Conservation (phyloP, 75 land plant species). For the Pseudotsuga menziesii region DNA sequence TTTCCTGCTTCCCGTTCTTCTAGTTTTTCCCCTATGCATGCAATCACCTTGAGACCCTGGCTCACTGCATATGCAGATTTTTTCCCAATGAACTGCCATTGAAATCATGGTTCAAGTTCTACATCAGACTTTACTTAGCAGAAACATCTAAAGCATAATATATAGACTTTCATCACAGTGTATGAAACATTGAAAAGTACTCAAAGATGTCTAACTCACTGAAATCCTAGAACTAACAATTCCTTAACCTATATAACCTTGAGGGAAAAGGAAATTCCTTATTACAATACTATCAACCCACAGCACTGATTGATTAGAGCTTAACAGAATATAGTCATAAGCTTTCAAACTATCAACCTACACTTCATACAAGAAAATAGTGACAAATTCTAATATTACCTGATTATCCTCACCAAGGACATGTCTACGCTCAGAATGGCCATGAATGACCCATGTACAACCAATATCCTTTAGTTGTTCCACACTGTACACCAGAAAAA, state of each 20-base stretch:
- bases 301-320: background rate
- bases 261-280: too few relatives aligned
- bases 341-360: background rate
- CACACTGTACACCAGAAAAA: constrained; percentile 33
- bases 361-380: background rate
- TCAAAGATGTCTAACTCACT: background rate
- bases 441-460: constrained; percentile 93
- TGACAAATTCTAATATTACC: constrained; percentile 21
- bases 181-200: background rate
- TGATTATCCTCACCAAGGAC: constrained; percentile 77
- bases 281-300: background rate
- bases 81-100: constrained; percentile 83
- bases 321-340: background rate
- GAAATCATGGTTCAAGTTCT: background rate
- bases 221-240: background rate
- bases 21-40: constrained; percentile 86
- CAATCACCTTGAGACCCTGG: constrained; percentile 81
- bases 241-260: background rate
- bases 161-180: background rate
- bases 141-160: background rate
- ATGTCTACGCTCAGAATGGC: constrained; percentile 96
- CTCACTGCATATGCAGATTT: constrained; percentile 92
- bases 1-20: constrained; percentile 92
- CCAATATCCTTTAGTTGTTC: constrained; percentile 92
- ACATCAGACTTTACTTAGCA: background rate